Base-by-base conservation (phyloP, 139 green algal genomes). In the Chloropicon primus region DNA sequence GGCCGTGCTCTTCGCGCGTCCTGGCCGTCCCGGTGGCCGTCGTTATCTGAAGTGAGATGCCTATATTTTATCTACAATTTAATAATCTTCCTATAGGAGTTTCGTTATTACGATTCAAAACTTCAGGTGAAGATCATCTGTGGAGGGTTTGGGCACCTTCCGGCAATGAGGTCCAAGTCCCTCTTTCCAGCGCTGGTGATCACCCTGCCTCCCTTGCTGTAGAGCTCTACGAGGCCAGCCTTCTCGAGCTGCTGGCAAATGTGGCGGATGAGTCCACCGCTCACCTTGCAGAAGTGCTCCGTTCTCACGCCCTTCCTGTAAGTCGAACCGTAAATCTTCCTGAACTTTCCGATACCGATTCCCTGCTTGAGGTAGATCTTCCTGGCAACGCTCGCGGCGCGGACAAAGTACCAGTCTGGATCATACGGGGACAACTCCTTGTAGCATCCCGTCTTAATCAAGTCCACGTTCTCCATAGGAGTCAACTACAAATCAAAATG, bases 321-420 rank as follows among this genome's bases (percentile, higher is more conserved):
- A 74, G 87, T 88, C 77, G 89, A 90, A 79, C 95, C 93, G 82
- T 94, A 99, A 72, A 90, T 88, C 80, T 85, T 92, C 75, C 92
- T 88, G 82, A 99, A 90, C 53, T 84, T 87, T 27, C 94, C 94
- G 25, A 99, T 89, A 54, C 95, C 95, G 72, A 99, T 85, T 74
- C 89, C 91, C 74, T 92, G 87, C 75, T 88, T 82, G 24, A 96
- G 86, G 89, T 99, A 99, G 73, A 99, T 81, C 82, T 94, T 92
- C 79, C 95, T 89, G 29, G 91, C 91, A 22, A 99, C 86, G 71
- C 95, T 91, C 24, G 95, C 95, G 93, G 94, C 93, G 53, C 95
- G 90, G 72, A 97, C 87, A 88, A 96, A 99, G 88, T 97, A 99
- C 95, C 95, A 99, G 90, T 99, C 95, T 24, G 89, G 87, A 80